Percentiles rank a stretch among this genome's conserved stretches.
phyloP scores from a whole-genome alignment of 805 yeast species.

The Myxozyma nipponensis region DNA sequence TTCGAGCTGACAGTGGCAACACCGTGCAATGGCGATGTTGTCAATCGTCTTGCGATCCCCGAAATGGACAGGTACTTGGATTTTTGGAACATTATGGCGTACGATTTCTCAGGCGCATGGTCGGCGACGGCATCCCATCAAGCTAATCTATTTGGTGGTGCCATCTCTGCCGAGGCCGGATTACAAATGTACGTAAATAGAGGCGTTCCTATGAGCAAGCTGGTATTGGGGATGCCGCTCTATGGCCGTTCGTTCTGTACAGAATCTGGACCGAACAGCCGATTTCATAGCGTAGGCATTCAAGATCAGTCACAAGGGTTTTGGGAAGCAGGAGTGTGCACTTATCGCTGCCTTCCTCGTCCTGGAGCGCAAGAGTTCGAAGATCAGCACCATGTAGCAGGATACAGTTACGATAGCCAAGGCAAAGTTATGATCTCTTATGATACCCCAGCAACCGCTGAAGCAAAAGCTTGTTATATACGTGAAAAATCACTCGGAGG shows the following conservation, averaged over 20 bases:
- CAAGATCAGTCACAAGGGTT: conserved; percentile 39
- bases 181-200: conserved; percentile 43
- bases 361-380: conserved; percentile 44
- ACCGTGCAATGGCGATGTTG: conserved; percentile 54
- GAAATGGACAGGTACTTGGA: conserved; percentile 58
- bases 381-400: conserved; percentile 53
- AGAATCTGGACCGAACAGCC: conserved; percentile 43
- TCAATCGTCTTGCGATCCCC: conserved; percentile 41
- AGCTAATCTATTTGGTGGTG: conserved; percentile 57
- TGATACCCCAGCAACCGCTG: conserved; percentile 57
- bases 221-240: conserved; percentile 81
- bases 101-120: conserved; percentile 84
- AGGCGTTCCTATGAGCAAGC: conserved; percentile 48
- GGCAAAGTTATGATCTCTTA: conserved; percentile 50
- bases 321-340: conserved; percentile 51
- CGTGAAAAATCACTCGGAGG: conserved; percentile 57
- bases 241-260: conserved; percentile 63
- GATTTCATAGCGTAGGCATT: conserved; percentile 9
- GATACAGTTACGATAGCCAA: conserved; percentile 47
- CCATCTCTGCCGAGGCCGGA: conserved; percentile 48
- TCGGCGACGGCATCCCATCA: conserved; percentile 57
- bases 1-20: conserved; percentile 67
- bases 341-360: conserved; percentile 54
- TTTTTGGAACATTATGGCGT: conserved; percentile 86
- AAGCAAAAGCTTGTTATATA: conserved; percentile 59